Evolutionary conservation across 495 filamentous ascomycete species (phyloP).

Genomic region (Penicillium lagena): DNA sequence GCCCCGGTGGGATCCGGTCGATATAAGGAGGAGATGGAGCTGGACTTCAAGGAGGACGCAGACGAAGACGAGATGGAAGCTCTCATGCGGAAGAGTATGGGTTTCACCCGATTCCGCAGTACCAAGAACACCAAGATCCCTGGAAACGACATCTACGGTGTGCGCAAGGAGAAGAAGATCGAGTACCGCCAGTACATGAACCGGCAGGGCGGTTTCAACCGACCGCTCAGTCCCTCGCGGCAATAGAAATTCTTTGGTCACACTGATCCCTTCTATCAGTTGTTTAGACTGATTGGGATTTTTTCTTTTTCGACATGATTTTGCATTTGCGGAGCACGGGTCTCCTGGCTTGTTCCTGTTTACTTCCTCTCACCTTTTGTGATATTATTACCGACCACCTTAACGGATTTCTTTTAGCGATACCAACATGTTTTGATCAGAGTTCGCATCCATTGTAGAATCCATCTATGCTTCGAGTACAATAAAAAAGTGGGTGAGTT

Average conservation of each 20-base stretch:
- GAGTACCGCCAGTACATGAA: constrained; percentile 99
- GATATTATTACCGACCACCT: not conserved
- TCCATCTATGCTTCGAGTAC: too few relatives aligned
- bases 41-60: constrained; percentile 43
- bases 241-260: constrained; percentile 6
- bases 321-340: constrained; percentile 23
- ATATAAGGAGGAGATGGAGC: constrained; percentile 35
- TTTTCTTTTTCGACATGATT: constrained; percentile 5
- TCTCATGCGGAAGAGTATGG: constrained; percentile 79
- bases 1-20: constrained; percentile 4
- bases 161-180: constrained; percentile 91
- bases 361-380: constrained; percentile 4
- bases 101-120: constrained; percentile 75
- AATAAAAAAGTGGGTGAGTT: not conserved
- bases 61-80: constrained; percentile 64
- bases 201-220: constrained; percentile 90
- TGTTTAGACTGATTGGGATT: not conserved
- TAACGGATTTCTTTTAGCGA: too few relatives aligned
- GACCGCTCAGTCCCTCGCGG: constrained; percentile 66
- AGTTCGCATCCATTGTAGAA: not conserved
- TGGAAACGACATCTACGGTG: constrained; percentile 79
- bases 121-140: constrained; percentile 88
- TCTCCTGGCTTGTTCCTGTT: constrained; percentile 7
- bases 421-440: not conserved
- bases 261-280: too few relatives aligned